Evolutionary conservation across 2,329 filamentous ascomycete genomes (phyloP), one percentile per base, ranked within the genome.

Genomic region (Metarhizium humberi): DNA sequence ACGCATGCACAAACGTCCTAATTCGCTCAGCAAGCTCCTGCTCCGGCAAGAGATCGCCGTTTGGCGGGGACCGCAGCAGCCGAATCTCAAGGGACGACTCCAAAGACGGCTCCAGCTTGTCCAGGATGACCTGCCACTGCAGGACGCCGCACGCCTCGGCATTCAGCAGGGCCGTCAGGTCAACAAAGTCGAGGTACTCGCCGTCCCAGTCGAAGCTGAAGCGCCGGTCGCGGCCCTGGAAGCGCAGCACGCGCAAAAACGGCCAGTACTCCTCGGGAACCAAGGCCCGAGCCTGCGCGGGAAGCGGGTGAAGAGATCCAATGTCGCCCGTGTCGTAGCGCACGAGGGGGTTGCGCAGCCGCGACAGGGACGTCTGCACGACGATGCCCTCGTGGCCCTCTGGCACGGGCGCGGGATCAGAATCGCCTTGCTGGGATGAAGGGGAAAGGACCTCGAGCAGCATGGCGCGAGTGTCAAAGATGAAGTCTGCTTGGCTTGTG

Each of bases 181-280:
- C 63, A 0, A 62, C 57, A 29, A 76, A 72, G 1, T 74, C 68
- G 14, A 72, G 64, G 30, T 75, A 73, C 4, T 61, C 60, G 0
- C 66, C 72, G 25, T 67, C 69, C 68, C 72, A 74, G 6, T 69
- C 60, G 56, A 77, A 77, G 53, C 74, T 76, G 54, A 74, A 72
- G 1, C 72, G 67, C 1, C 60, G 63, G 52, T 76, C 72, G 1
- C 75, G 73, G 0, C 74, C 75, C 1, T 68, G 61, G 0, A 76
- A 55, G 0, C 72, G 72, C 2, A 76, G 61, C 0, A 75, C 20
- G 1, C 65, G 66, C 2, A 71, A 51, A 50, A 71, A 57, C 0
- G 60, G 55, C 38, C 60, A 58, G 4, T 68, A 60, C 0, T 52
- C 49, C 1, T 63, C 59, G 0, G 66, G 52, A 2, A 73, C 32